Evolutionary conservation across 176 grass and related monocot species (phyloP).

Genomic region (Hyparrhenia diplandra): DNA sequence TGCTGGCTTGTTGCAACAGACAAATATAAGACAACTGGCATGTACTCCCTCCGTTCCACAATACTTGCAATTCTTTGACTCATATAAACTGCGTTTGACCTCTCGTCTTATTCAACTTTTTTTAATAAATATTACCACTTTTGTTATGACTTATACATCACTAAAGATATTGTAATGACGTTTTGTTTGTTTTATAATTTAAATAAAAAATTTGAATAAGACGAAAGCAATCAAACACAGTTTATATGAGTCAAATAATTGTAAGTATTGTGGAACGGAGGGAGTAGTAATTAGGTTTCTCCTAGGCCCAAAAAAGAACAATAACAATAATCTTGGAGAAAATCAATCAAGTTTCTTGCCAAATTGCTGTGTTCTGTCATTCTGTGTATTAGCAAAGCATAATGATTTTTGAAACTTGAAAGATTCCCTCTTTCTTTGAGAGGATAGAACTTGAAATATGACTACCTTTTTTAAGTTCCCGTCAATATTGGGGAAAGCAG

Average conservation of each 20-base stretch:
- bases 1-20: neutral
- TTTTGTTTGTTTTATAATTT: too few species aligned
- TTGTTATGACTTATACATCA: too few species aligned
- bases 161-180: too few species aligned
- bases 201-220: too few species aligned
- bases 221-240: too few species aligned
- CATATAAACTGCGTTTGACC: too few species aligned
- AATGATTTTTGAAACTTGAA: constrained; percentile 7
- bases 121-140: too few species aligned
- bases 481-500: constrained; percentile 1
- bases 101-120: too few species aligned
- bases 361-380: neutral
- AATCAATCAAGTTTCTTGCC: neutral
- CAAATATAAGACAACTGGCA: neutral
- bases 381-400: neutral
- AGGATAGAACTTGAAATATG: constrained; percentile 25
- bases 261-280: too few species aligned
- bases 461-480: constrained; percentile 3
- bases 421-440: neutral
- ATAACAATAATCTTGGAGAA: neutral
- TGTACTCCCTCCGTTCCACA: constrained; percentile 6
- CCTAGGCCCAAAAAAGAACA: neutral
- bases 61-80: too few species aligned
- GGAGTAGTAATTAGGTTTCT: neutral
- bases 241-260: too few species aligned